Conservation (phyloP, 441 rosid species). For the Eruca vesicaria region DNA sequence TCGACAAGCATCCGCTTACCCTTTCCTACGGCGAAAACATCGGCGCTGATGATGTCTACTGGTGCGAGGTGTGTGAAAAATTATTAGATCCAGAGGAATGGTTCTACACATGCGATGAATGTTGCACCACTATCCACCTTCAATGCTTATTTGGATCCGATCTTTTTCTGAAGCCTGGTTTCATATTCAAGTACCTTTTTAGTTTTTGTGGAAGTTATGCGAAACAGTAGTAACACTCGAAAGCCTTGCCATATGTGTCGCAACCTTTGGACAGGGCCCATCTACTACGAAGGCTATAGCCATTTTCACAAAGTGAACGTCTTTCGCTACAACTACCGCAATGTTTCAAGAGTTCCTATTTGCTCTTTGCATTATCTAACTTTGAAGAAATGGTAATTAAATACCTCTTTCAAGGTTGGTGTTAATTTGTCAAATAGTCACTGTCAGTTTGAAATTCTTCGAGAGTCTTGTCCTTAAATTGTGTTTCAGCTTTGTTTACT, state of each 20-base stretch:
- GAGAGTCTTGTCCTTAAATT: neutral
- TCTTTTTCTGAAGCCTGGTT: neutral
- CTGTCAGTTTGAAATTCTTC: neutral
- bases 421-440: neutral
- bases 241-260: neutral
- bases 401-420: neutral
- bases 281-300: neutral
- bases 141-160: neutral
- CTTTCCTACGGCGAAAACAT: neutral
- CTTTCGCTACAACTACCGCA: no score
- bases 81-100: neutral
- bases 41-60: no score
- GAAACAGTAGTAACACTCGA: neutral
- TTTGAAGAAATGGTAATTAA: neutral
- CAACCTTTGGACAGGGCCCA: neutral
- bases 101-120: constrained; percentile 9
- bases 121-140: neutral
- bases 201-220: neutral
- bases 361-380: neutral
- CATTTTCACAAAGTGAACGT: no score
- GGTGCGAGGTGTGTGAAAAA: neutral
- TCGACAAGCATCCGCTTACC: neutral
- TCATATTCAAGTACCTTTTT: neutral
- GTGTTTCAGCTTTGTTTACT: neutral
- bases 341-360: no score